Evolutionary conservation across 805 yeast genomes (phyloP).

Genomic region (Ogataea angusta): DNA sequence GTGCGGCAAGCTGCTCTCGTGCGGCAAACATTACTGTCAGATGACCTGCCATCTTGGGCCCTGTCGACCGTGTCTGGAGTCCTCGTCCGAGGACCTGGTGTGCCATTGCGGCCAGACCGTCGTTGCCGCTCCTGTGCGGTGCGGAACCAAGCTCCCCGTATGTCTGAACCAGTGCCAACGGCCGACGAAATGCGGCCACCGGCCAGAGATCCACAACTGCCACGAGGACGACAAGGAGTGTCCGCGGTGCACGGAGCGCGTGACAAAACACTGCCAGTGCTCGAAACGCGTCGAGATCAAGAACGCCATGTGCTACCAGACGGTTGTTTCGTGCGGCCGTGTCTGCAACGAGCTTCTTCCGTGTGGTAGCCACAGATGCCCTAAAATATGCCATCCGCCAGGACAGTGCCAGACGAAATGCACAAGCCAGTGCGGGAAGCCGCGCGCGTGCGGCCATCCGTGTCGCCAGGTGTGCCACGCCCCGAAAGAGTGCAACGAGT

Average conservation of each 20-base stretch:
- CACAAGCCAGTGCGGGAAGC: conserved; percentile 52
- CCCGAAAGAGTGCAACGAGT: conserved; percentile 48
- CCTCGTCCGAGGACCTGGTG: conserved; percentile 71
- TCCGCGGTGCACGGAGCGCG: conserved; percentile 66
- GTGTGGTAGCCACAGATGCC: conserved; percentile 52
- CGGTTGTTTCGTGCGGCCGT: conserved; percentile 64
- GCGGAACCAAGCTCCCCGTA: conserved; percentile 66
- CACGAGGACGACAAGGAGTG: conserved; percentile 65
- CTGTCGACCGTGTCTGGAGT: conserved; percentile 77
- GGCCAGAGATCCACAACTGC: conserved; percentile 66
- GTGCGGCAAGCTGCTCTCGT: conserved; percentile 60
- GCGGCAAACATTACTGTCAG: conserved; percentile 66
- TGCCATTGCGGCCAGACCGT: conserved; percentile 82
- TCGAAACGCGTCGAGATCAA: conserved; percentile 38
- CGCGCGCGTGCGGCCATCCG: conserved; percentile 63
- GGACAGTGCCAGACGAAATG: conserved; percentile 64
- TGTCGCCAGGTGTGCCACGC: conserved; percentile 68
- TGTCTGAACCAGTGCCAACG: conserved; percentile 68
- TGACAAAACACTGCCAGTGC: conserved; percentile 31
- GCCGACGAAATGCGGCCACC: conserved; percentile 63
- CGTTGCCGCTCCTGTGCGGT: conserved; percentile 77
- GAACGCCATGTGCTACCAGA: conserved; percentile 68
- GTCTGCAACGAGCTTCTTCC: conserved; percentile 51
- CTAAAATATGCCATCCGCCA: conserved; percentile 49
- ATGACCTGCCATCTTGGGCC: conserved; percentile 76